These are phyloP conservation scores for Saccharomycodes ludwigii DNA, from an alignment of 805 yeast genomes.

Conservation along the genomic window DNA sequence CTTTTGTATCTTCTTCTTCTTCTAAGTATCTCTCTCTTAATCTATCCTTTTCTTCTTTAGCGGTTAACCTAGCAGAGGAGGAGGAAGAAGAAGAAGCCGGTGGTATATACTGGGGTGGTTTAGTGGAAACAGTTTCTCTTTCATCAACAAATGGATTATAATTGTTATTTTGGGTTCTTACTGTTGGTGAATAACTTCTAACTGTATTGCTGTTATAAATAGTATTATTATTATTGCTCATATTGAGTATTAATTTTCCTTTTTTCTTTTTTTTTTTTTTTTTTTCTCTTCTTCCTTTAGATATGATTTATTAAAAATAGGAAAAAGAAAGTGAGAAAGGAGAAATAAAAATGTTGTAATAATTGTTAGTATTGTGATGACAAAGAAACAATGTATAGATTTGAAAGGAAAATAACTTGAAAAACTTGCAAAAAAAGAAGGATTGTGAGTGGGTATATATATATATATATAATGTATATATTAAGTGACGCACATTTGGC, in stretches of 20 bases:
- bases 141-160: constrained; percentile 25
- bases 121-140: constrained; percentile 13
- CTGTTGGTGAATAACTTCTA: constrained; percentile 4
- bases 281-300: background rate
- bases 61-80: no score
- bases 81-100: constrained; percentile 18
- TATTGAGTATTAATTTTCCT: background rate
- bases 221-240: background rate
- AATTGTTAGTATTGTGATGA: no score
- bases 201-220: constrained; percentile 1
- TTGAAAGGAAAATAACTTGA: no score
- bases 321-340: no score
- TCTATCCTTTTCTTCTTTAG: constrained; percentile 21
- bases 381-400: no score
- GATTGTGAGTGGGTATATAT: no score
- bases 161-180: constrained; percentile 5
- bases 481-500: no score
- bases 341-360: no score
- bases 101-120: constrained; percentile 4
- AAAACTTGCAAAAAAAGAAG: no score
- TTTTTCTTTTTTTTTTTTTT: background rate
- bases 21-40: constrained; percentile 22
- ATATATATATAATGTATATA: no score
- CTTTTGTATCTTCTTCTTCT: constrained; percentile 10
- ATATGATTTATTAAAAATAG: background rate